These are phyloP conservation scores for Aspergillus cavernicola DNA, from an alignment of 495 filamentous ascomycete genomes.

Conservation along the genomic window DNA sequence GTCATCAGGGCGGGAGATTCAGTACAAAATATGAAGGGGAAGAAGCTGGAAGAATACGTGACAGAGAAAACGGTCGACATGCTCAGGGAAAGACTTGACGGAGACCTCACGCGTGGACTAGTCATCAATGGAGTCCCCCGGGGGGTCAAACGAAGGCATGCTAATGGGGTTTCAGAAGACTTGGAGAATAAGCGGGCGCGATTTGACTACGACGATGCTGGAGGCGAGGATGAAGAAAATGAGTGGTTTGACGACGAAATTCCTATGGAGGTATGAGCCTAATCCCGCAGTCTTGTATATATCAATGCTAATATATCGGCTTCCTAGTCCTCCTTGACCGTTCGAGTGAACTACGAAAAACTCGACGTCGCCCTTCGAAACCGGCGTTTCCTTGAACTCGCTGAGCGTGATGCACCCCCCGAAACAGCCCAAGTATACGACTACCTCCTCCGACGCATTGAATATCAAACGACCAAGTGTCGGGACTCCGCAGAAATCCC, in stretches of 20 bases:
- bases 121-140: constrained; percentile 38
- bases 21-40: constrained; percentile 49
- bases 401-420: constrained; percentile 49
- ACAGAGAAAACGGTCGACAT: constrained; percentile 30
- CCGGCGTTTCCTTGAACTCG: constrained; percentile 61
- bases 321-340: constrained; percentile 53
- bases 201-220: constrained; percentile 26
- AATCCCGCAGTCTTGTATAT: not conserved
- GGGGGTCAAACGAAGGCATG: constrained; percentile 33
- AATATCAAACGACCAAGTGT: constrained; percentile 65
- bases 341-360: constrained; percentile 84
- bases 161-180: constrained; percentile 11
- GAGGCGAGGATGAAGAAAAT: constrained; percentile 33
- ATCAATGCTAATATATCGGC: not conserved
- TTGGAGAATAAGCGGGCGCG: constrained; percentile 15
- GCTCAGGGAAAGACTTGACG: constrained; percentile 31
- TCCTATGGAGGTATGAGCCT: constrained; percentile 38
- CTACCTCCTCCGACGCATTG: constrained; percentile 63
- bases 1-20: constrained; percentile 32
- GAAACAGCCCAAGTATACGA: constrained; percentile 70
- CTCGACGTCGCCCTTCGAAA: constrained; percentile 78
- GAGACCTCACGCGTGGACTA: constrained; percentile 31
- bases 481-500: constrained; percentile 55
- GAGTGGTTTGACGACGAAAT: constrained; percentile 41
- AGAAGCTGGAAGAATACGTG: constrained; percentile 55